Evolutionary conservation across 2,329 filamentous ascomycete genomes (phyloP).

Genomic region (Epichloe uncinata): DNA sequence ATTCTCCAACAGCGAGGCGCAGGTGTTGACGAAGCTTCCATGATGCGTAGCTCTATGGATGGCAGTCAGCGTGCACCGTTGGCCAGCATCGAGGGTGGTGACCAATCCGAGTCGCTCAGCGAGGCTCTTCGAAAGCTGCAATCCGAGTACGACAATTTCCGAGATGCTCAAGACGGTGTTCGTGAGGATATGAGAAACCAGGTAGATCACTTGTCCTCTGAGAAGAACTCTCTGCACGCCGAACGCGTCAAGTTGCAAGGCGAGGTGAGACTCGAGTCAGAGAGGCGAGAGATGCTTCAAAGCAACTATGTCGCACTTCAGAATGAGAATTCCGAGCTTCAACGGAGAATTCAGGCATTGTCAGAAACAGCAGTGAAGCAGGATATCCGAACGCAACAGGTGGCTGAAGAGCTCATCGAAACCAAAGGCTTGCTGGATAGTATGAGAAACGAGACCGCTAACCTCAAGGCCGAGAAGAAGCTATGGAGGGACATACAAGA

Average conservation of each 20-base stretch:
- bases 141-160: slow-evolving; percentile 76
- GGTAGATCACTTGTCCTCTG: slow-evolving; percentile 63
- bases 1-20: slow-evolving; percentile 65
- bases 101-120: slow-evolving; percentile 49
- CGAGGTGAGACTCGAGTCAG: slow-evolving; percentile 66
- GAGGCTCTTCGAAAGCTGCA: slow-evolving; percentile 79
- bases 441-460: slow-evolving; percentile 78
- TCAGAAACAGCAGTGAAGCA: slow-evolving; percentile 80
- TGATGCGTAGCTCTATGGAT: slow-evolving; percentile 60
- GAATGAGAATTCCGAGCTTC: slow-evolving; percentile 71
- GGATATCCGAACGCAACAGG: slow-evolving; percentile 80
- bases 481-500: slow-evolving; percentile 91
- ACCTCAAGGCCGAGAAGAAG: slow-evolving; percentile 88
- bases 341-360: slow-evolving; percentile 64
- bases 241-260: slow-evolving; percentile 70
- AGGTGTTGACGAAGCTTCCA: slow-evolving; percentile 49
- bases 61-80: slow-evolving; percentile 40
- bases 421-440: slow-evolving; percentile 70
- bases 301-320: slow-evolving; percentile 76
- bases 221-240: slow-evolving; percentile 70
- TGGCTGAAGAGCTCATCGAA: slow-evolving; percentile 86
- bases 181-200: slow-evolving; percentile 74
- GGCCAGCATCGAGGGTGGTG: slow-evolving; percentile 42
- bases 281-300: slow-evolving; percentile 81
- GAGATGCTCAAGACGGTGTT: slow-evolving; percentile 72